phyloP scores from a whole-genome alignment of 495 filamentous ascomycete genomes.

The Echria macrotheca region DNA sequence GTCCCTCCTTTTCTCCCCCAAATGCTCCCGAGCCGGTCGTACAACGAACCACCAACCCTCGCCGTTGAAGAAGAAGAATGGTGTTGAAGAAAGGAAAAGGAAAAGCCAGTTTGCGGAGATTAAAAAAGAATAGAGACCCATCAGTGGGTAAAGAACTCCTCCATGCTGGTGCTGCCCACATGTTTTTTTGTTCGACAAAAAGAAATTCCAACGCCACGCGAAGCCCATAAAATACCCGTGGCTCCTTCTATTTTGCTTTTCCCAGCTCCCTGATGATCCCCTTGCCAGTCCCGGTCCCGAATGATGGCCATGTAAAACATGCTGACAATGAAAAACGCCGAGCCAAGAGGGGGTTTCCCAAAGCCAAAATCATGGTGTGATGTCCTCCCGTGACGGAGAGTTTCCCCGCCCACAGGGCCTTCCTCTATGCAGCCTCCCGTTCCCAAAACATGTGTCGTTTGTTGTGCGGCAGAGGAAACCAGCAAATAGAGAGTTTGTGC shows the following conservation, averaged over 20 bases:
- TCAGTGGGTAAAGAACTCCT: not conserved
- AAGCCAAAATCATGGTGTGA: not conserved
- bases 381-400: no score
- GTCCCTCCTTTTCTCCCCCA: not conserved
- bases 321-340: not conserved
- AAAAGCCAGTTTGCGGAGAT: not conserved
- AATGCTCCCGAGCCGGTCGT: not conserved
- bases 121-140: not conserved
- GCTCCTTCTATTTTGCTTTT: constrained; percentile 3
- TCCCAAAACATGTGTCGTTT: not conserved
- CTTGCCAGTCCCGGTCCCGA: not conserved
- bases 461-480: no score
- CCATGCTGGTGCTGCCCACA: constrained; percentile 2
- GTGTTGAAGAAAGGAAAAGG: not conserved
- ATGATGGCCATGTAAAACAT: not conserved
- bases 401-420: not conserved
- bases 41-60: not conserved
- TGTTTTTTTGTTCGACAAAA: no score
- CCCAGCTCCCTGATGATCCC: not conserved
- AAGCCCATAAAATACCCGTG: no score
- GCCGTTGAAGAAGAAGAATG: no score
- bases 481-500: no score
- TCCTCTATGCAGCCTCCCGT: not conserved
- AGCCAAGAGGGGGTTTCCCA: not conserved
- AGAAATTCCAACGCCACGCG: no score